Evolutionary conservation across 257 asterid species (phyloP), one percentile per base, ranked within the genome.

Genomic region (Marsdenia floribunda): DNA sequence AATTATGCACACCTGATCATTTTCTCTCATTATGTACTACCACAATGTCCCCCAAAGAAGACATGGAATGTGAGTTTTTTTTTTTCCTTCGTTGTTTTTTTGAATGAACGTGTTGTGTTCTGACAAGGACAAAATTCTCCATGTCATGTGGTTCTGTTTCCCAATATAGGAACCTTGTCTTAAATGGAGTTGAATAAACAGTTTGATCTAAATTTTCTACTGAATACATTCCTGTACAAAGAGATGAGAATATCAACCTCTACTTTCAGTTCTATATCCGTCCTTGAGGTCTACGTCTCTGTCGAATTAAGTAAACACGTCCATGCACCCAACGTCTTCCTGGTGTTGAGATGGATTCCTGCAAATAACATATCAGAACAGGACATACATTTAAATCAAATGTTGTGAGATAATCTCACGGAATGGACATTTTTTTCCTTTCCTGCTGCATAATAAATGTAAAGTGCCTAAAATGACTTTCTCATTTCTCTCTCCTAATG

Each of bases 241-340:
- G 22, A 72, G 14, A 26, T 22, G 65, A 10, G 50, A 52, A 52
- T 38, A 71, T 44, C 15, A 58, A 9, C 47, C 49, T 40, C 6
- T 46, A 16, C 22, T 55, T 67, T 73, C 73, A 53, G 18, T 16
- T 42, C 86, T 77, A 93, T 57, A 73, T 73, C 87, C 85, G 85
- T 81, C 87, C 83, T 83, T 89, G 91, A 33, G 75, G 85, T 84
- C 87, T 80, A 57, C 88, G 82, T 71, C 83, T 83, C 29, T 84
- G 66, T 77, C 91, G 91, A 70, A 92, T 85, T 49, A 95, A 83
- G 83, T 95, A 95, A 71, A 95, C 86, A n/a, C 99, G 97, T 2
- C 98, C 98, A 82, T 95, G 82, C n/a, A 92, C 97, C 99, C 99
- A 95, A 73, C 79, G 82, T 73, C 71, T 82, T 59, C 91, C 89